phyloP scores from a whole-genome alignment of 1,284 basidiomycete species.

The Ustilago bromivora region DNA sequence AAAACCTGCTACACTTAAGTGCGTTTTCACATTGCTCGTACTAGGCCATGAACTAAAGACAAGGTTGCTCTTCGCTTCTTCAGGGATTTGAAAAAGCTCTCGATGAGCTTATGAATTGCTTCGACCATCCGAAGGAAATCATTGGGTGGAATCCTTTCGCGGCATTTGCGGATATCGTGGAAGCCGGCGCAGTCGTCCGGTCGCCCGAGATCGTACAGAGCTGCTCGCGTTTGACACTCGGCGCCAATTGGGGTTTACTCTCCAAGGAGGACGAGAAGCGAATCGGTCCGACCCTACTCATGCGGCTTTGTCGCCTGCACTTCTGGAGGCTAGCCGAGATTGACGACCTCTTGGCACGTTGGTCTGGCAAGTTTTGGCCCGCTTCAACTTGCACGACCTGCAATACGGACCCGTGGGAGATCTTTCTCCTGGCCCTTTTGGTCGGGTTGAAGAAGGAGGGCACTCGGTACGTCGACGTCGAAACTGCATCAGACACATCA shows the following conservation, averaged over 20 bases:
- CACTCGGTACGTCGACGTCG: conserved; percentile 26
- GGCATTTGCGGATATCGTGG: conserved; percentile 27
- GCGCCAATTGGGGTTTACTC: conserved; percentile 9
- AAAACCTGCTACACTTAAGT: conserved; percentile 9
- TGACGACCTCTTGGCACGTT: conserved; percentile 7
- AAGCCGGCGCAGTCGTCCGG: conserved; percentile 22
- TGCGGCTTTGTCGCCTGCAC: conserved; percentile 6
- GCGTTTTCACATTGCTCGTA: background rate
- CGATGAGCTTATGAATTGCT: conserved; percentile 35
- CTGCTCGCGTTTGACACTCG: conserved; percentile 31
- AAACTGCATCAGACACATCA: conserved; percentile 31
- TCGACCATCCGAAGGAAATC: conserved; percentile 36
- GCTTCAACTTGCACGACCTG: conserved; percentile 27
- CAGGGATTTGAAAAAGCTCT: conserved; percentile 18
- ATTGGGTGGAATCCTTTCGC: conserved; percentile 26
- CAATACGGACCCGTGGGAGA: conserved; percentile 30
- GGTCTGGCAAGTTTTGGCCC: conserved; percentile 23
- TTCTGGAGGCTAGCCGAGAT: conserved; percentile 9
- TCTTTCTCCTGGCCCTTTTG: conserved; percentile 22
- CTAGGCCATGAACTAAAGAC: background rate
- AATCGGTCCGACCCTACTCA: conserved; percentile 1
- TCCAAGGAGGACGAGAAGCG: conserved; percentile 1
- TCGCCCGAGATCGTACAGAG: conserved; percentile 10
- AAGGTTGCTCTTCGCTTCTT: background rate
- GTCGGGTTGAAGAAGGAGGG: conserved; percentile 17